Evolutionary conservation across 1,284 basidiomycete genomes (phyloP).

Genomic region (Cryptococcus deneoformans): DNA sequence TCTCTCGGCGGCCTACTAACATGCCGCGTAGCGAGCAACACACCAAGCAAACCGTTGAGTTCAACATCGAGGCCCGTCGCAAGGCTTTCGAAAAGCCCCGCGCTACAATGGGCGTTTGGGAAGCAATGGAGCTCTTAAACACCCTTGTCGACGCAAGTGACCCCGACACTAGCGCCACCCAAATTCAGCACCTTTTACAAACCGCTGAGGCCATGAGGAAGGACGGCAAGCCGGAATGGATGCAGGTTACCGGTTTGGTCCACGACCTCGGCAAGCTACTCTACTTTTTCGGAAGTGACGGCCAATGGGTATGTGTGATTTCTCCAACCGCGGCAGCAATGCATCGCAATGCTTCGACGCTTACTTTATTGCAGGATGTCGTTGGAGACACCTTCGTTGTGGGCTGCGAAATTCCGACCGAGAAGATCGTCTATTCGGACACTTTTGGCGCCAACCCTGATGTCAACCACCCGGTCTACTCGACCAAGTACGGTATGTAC

Average conservation of each 20-base stretch:
- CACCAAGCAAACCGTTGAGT: slow-evolving; percentile 81
- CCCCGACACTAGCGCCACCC: slow-evolving; percentile 57
- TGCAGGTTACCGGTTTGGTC: slow-evolving; percentile 79
- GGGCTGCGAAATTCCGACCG: slow-evolving; percentile 74
- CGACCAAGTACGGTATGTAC: slow-evolving; percentile 78
- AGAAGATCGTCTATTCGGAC: slow-evolving; percentile 81
- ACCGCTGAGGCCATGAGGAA: slow-evolving; percentile 79
- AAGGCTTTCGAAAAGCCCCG: slow-evolving; percentile 28
- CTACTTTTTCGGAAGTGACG: slow-evolving; percentile 67
- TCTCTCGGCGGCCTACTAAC: not conserved
- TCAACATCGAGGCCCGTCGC: slow-evolving; percentile 66
- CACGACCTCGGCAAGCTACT: slow-evolving; percentile 86
- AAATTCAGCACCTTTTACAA: slow-evolving; percentile 87
- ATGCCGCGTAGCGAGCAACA: slow-evolving; percentile 66
- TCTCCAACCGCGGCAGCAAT: too few relatives aligned
- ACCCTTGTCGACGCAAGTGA: slow-evolving; percentile 82
- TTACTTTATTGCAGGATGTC: slow-evolving; percentile 56
- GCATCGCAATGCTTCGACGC: not conserved
- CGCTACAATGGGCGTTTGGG: slow-evolving; percentile 62
- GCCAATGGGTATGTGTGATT: slow-evolving; percentile 68
- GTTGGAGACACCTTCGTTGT: slow-evolving; percentile 87
- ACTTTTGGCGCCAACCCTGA: slow-evolving; percentile 80
- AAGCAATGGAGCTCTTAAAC: slow-evolving; percentile 86
- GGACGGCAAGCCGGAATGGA: slow-evolving; percentile 50
- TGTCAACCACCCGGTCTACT: slow-evolving; percentile 64